Evolutionary conservation across 208 protist genomes (phyloP), one percentile per base, ranked within the genome.

Genomic region (Trypanosoma avium): DNA sequence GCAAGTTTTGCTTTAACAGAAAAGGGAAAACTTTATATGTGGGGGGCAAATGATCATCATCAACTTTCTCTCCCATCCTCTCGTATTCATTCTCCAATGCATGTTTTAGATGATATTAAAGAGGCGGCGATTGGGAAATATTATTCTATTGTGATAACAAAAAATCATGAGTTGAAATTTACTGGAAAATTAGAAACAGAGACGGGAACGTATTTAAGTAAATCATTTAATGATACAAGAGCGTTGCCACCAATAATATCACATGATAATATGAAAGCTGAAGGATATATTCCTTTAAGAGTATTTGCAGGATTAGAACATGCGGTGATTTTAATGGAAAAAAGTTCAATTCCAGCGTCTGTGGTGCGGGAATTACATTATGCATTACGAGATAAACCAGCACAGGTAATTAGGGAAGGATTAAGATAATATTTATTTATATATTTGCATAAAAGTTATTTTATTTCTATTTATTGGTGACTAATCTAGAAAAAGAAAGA

Each of bases 1-100:
- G 79, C 77, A 10, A 86, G 70, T 55, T 92, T 78, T 71, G 84
- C 68, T 57, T 74, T 94, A 60, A 81, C 81, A 55, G 79, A 88
- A 52, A 60, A 72, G 27, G 82, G 75, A 36, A 78, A 61, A 35
- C 61, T 94, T 30, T 94, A 82, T 61, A 61, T 92, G 17, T 92
- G 88, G 88, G 84, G 84, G 19, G 79, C 81, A 32, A 94, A 94
- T 49, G 80, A 85, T 24, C 59, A 74, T 53, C 60, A 49, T 30
- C 83, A 88, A 61, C 73, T 93, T 7, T 82, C 81, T 12, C 26
- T 64, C n/a, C 0, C 7, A 22, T n/a, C 55, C 12, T 43, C 22
- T 17, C 24, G 32, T 42, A 68, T 83, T 27, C 40, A 50, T 8
- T 56, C 55, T 22, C 87, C 87, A 35, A 81, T 71, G 42, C 46